A percentile compares a stretch with the other conserved stretches of the same genome.
These are phyloP conservation scores for Leccinum ponderosum DNA, from an alignment of 1,284 basidiomycete species.

Conservation along the genomic window DNA sequence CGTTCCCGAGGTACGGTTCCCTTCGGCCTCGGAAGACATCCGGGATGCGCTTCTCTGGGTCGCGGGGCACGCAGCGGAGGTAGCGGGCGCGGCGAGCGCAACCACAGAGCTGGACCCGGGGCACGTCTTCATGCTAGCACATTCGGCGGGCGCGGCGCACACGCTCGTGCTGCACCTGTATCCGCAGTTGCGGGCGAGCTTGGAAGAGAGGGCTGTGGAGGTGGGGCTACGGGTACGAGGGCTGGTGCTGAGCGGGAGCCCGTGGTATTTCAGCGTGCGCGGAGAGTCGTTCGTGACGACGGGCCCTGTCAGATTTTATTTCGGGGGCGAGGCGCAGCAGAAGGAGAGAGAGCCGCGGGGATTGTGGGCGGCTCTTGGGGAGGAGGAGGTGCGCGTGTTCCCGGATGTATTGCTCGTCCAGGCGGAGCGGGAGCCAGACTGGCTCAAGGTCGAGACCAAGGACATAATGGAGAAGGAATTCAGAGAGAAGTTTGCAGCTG, in stretches of 20 bases:
- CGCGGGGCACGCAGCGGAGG: constrained; percentile 37
- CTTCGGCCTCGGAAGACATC: constrained; percentile 52
- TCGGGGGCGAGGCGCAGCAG: constrained; percentile 44
- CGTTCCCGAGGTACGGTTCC: constrained; percentile 52
- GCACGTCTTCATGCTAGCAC: constrained; percentile 50
- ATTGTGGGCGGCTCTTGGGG: constrained; percentile 39
- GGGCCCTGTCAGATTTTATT: constrained; percentile 41
- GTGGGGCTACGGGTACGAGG: constrained; percentile 43
- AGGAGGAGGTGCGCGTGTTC: constrained; percentile 37
- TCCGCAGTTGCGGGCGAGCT: constrained; percentile 26
- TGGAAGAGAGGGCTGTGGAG: constrained; percentile 26
- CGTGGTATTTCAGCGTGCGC: constrained; percentile 39
- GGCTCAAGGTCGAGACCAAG: constrained; percentile 36
- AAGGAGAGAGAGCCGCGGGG: constrained; percentile 41
- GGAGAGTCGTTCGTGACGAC: constrained; percentile 24
- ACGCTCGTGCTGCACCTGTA: constrained; percentile 46
- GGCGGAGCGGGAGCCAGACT: constrained; percentile 52
- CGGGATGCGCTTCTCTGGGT: constrained; percentile 60
- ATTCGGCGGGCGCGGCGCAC: constrained; percentile 60
- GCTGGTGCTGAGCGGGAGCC: constrained; percentile 45
- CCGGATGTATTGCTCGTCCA: constrained; percentile 50
- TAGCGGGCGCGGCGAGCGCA: constrained; percentile 18
- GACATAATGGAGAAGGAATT: constrained; percentile 43
- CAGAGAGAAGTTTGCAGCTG: constrained; percentile 33
- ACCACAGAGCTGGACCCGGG: constrained; percentile 37